Percentiles rank a stretch among this genome's conserved stretches.
Conservation (phyloP, 257 asterid species). For the Przewalskia tangutica region DNA sequence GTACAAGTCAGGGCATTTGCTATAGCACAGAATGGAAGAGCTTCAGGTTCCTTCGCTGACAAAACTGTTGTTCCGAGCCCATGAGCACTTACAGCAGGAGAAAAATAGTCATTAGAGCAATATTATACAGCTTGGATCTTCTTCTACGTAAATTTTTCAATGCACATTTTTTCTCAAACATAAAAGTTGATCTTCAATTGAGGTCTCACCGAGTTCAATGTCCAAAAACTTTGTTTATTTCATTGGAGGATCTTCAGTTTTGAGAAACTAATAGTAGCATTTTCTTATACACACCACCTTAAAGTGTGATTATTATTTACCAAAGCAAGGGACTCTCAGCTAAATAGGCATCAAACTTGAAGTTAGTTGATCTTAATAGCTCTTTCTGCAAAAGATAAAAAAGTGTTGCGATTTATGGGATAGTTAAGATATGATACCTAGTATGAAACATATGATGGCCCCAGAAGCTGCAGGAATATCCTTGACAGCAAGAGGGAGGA, state of each 20-base stretch:
- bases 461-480: slow-evolving; percentile 96
- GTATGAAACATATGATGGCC: slow-evolving; percentile 55
- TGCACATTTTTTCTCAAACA: background rate
- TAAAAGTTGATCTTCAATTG: background rate
- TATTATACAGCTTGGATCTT: background rate
- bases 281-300: background rate
- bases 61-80: slow-evolving; percentile 97
- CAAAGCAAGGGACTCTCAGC: background rate
- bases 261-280: background rate
- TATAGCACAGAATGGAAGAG: slow-evolving; percentile 96
- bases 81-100: slow-evolving; percentile 55
- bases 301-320: background rate
- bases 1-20: slow-evolving; percentile 93
- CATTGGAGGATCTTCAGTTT: background rate
- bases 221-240: background rate
- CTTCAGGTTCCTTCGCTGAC: slow-evolving; percentile 98
- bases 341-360: background rate
- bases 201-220: background rate
- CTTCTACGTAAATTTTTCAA: background rate
- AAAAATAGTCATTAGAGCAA: background rate
- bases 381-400: background rate
- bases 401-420: accelerated
- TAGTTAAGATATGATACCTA: slow-evolving; percentile 29
- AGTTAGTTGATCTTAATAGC: background rate
- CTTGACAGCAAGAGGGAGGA: slow-evolving; percentile 78